Conservation (phyloP, 129 eudicot species). For the Logfia minima region DNA sequence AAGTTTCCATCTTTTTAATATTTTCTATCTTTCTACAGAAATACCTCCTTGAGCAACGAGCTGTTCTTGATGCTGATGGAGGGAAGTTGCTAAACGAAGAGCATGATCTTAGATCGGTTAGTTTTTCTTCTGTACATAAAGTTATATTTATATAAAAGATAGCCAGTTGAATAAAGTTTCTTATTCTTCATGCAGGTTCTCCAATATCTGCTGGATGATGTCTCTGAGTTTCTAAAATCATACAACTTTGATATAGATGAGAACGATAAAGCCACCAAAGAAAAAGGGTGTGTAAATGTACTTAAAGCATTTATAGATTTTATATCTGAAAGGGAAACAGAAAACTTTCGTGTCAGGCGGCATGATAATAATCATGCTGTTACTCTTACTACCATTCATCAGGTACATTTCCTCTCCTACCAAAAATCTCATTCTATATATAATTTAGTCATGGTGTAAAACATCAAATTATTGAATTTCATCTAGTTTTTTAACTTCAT, state of each 20-base stretch:
- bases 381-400: constrained; percentile 95
- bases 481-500: constrained; percentile 7
- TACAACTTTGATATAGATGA: constrained; percentile 41
- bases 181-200: constrained; percentile 62
- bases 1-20: background rate
- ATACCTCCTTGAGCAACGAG: constrained; percentile 94
- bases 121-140: constrained; percentile 22
- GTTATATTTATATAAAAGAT: background rate
- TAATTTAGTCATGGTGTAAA: background rate
- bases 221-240: constrained; percentile 66
- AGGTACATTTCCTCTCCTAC: constrained; percentile 47
- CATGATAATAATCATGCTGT: constrained; percentile 82
- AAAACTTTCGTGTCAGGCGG: constrained; percentile 72
- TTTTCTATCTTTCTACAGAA: constrained; percentile 49
- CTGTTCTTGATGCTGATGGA: constrained; percentile 79
- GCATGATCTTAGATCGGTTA: constrained; percentile 85
- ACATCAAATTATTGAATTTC: background rate
- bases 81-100: constrained; percentile 92
- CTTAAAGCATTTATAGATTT: constrained; percentile 73
- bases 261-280: constrained; percentile 32
- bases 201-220: constrained; percentile 86
- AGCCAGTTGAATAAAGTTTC: constrained; percentile 2
- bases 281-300: constrained; percentile 59
- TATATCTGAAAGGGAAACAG: constrained; percentile 81
- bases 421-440: background rate